Conservation (phyloP, 768 basidiomycete species). For the Ramaria sp. region DNA sequence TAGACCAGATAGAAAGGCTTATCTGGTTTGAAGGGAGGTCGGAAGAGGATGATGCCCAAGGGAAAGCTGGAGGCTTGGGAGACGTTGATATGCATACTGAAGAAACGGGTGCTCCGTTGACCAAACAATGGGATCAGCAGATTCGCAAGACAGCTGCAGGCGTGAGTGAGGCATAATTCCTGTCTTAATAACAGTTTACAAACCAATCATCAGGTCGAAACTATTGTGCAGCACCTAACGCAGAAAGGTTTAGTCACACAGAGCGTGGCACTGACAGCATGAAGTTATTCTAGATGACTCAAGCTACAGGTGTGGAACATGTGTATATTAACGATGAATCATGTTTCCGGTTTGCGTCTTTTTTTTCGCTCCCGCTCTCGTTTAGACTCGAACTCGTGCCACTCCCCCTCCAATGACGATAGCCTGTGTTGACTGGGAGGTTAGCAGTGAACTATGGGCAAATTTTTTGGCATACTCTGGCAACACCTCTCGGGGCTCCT, state of each 20-base stretch:
- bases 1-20: conserved; percentile 91
- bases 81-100: conserved; percentile 78
- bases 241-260: conserved; percentile 53
- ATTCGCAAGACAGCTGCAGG: conserved; percentile 83
- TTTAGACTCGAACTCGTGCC: conserved; percentile 97
- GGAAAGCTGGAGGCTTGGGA: conserved; percentile 88
- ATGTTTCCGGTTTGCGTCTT: conserved; percentile 47
- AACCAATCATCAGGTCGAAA: conserved; percentile 49
- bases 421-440: conserved; percentile 34
- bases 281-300: conserved; percentile 2
- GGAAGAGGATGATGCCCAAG: conserved; percentile 88
- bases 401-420: conserved; percentile 79
- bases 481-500: conserved; percentile 60
- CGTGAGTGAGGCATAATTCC: conserved; percentile 31
- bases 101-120: conserved; percentile 81
- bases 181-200: not conserved
- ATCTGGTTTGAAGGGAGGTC: conserved; percentile 85
- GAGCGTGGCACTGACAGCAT: conserved; percentile 15
- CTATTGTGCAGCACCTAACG: conserved; percentile 74
- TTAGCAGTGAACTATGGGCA: not conserved
- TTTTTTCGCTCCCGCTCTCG: conserved; percentile 72
- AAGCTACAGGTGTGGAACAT: not conserved
- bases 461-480: conserved; percentile 60
- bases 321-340: conserved; percentile 3
- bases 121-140: conserved; percentile 93